Base-by-base conservation (phyloP, 768 basidiomycete species). In the Leucocoprinus leucothites region DNA sequence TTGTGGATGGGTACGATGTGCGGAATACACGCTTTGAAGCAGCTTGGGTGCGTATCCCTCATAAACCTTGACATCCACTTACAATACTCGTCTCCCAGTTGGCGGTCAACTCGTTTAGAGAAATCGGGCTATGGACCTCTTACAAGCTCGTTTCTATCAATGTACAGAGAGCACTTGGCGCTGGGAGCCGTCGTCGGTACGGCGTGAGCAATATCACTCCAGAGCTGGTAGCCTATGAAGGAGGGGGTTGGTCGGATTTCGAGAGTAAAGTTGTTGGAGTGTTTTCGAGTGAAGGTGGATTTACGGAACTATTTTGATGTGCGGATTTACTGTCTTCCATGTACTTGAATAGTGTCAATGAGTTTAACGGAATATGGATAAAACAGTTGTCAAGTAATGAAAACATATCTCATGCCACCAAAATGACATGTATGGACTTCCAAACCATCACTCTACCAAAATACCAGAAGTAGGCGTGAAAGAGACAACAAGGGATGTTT, bases 11-110 rank as follows among this genome's bases (percentile, higher is more conserved):
- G 31, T 86, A 80, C 76, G 73, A 76, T 43, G 86, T 85, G 2
- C 79, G 85, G 24, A 89, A 87, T 58, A 79, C 82, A 1, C 76
- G 89, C 7, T 87, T 91, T 56, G 89, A 93, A 18, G 57, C 77
- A 2, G 80, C 72, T 34, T 81, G 81, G 81, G 82, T 80, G 59
- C 35, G 69, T 67, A 18, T 9, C 11, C 16, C 14, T 4, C 26
- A 6, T 21, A 28, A 16, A 2, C 64, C 81, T 36, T 75, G 68
- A 2, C 69, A 75, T 4, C 69, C 66, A 1, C 43, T 36, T 3
- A 22, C n/a, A 22, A n/a, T 56, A n/a, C 35, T 14, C 14, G n/a
- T n/a, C 38, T 51, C 36, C 18, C 35, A 71, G 69, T 58, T 61
- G 28, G 61, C 63, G 2, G 58, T 67, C 18, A 65, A 68, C n/a